Percentiles rank a stretch among this genome's conserved stretches.
Conservation (phyloP, 176 grass and related monocot genomes). For the Bonia amplexicaulis region DNA sequence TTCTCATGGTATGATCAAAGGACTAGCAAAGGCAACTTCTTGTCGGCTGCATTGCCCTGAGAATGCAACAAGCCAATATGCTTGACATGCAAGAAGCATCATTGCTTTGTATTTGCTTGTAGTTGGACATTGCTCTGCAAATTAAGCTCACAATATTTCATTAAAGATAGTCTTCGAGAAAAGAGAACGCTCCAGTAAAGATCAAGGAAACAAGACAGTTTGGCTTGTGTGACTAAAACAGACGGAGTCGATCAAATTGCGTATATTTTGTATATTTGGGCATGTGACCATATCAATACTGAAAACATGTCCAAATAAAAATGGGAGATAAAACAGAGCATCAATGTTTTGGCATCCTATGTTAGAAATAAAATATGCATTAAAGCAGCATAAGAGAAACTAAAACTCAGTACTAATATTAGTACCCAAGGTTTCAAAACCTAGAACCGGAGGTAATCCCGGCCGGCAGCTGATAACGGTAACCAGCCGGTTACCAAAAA, state of each 20-base stretch:
- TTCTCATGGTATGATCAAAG: background rate
- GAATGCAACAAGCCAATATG: constrained; percentile 3
- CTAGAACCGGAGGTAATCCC: too few species aligned
- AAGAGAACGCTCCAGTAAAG: background rate
- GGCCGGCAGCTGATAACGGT: too few species aligned
- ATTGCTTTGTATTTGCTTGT: background rate
- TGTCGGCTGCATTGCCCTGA: constrained; percentile 23
- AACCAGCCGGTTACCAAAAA: too few species aligned
- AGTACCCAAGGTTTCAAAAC: too few species aligned
- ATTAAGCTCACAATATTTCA: background rate
- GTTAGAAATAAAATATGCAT: background rate
- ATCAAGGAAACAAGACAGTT: background rate
- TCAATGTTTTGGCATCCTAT: background rate
- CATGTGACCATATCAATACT: background rate
- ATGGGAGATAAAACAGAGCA: constrained; percentile 13
- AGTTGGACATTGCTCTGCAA: constrained; percentile 27
- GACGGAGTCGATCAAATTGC: background rate
- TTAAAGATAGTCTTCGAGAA: too few species aligned
- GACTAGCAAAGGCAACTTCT: constrained; percentile 25
- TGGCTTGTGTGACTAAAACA: constrained; percentile 5
- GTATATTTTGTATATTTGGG: background rate
- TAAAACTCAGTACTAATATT: background rate
- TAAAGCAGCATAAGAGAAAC: constrained; percentile 15
- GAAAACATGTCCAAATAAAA: background rate
- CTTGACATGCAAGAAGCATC: constrained; percentile 26